These are phyloP conservation scores for Mimosa pudica DNA, from an alignment of 306 rosid species.

Conservation along the genomic window DNA sequence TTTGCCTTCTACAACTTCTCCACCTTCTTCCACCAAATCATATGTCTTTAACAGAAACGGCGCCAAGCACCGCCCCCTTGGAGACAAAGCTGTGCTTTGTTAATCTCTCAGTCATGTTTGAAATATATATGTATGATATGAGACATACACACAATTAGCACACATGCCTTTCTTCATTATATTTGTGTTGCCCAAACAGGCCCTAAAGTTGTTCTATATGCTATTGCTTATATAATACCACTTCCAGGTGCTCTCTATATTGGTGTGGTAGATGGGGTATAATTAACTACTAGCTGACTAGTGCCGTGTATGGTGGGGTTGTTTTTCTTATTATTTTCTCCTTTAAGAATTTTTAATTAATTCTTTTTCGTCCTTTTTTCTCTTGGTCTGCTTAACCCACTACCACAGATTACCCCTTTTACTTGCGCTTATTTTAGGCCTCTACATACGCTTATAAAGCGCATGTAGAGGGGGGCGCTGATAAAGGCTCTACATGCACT, in stretches of 20 bases:
- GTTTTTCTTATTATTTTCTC: not conserved
- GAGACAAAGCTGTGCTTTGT: not conserved
- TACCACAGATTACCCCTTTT: no score
- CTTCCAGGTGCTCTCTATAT: conserved; percentile 2
- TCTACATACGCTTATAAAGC: no score
- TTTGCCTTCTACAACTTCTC: not conserved
- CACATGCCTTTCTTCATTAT: not conserved
- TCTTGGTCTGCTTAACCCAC: conserved; percentile 23
- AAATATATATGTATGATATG: not conserved
- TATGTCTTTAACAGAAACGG: conserved; percentile 80
- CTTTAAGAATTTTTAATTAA: not conserved
- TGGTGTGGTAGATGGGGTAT: conserved; percentile 24
- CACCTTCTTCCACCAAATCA: conserved; percentile 66
- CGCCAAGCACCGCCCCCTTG: conserved; percentile 54
- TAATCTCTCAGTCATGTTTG: conserved; percentile 35
- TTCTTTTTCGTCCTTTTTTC: not conserved
- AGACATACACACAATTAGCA: not conserved
- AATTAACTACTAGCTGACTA: conserved; percentile 38
- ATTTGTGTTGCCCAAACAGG: conserved; percentile 37
- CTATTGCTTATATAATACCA: conserved; percentile 24
- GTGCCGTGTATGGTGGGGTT: conserved; percentile 32
- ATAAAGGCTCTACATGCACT: no score
- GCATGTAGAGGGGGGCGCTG: no score
- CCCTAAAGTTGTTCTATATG: conserved; percentile 24
- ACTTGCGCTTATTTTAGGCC: no score